phyloP scores from a whole-genome alignment of 495 filamentous ascomycete species.

The Penicillium cosmopolitanum region DNA sequence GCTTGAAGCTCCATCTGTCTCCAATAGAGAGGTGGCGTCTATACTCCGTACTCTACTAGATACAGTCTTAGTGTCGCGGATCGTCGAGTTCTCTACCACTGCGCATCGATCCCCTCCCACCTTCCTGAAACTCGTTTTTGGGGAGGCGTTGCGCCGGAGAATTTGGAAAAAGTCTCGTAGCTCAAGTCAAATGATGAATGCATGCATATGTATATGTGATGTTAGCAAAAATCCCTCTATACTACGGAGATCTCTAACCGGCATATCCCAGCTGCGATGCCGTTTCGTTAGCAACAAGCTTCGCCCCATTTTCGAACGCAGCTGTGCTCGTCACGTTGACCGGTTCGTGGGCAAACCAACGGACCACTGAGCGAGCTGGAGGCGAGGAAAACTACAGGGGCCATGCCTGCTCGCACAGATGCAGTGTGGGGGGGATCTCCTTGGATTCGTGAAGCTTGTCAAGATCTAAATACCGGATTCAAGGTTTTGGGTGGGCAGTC shows the following conservation, averaged over 20 bases:
- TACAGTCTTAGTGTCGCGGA: not conserved
- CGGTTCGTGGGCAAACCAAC: constrained; percentile 23
- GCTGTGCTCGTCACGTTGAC: constrained; percentile 15
- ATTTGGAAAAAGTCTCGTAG: not conserved
- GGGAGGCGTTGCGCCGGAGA: not conserved
- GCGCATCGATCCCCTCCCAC: not conserved
- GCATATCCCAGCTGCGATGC: constrained; percentile 5
- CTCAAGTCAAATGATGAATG: too few relatives aligned
- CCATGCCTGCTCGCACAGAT: constrained; percentile 26
- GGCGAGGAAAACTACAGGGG: constrained; percentile 19
- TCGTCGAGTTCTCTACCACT: not conserved
- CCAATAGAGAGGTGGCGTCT: not conserved
- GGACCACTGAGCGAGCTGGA: constrained; percentile 15
- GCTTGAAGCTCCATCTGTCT: not conserved
- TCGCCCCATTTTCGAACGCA: constrained; percentile 21
- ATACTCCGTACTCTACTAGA: not conserved
- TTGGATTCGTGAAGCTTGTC: constrained; percentile 35
- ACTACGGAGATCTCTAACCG: not conserved
- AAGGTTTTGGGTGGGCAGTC: not conserved
- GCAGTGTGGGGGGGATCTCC: constrained; percentile 29
- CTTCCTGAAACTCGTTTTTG: not conserved
- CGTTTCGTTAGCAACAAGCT: constrained; percentile 28
- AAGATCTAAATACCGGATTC: constrained; percentile 19
- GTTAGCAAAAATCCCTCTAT: constrained; percentile 1
- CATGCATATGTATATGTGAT: too few relatives aligned